Percentiles rank a stretch among this genome's conserved stretches.
phyloP scores from a whole-genome alignment of 805 yeast species.

The Alloascoidea hylecoeti region DNA sequence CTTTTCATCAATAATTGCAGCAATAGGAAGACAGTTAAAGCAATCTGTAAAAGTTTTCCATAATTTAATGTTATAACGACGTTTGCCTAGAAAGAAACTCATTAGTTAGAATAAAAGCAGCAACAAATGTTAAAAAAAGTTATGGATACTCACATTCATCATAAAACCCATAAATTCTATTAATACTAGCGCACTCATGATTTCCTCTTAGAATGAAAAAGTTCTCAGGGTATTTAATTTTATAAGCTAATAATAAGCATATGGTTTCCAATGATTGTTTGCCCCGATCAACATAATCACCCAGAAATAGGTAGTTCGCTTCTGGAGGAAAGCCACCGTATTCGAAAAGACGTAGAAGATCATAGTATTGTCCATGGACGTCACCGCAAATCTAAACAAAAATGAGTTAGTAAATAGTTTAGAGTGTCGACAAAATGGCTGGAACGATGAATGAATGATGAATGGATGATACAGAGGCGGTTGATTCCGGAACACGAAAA shows the following conservation, averaged over 20 bases:
- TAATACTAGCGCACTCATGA: slow-evolving; percentile 84
- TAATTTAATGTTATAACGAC: slow-evolving; percentile 77
- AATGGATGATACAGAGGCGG: slow-evolving; percentile 7
- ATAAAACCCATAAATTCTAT: slow-evolving; percentile 79
- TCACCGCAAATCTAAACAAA: slow-evolving; percentile 59
- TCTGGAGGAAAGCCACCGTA: slow-evolving; percentile 88
- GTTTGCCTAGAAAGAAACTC: slow-evolving; percentile 30
- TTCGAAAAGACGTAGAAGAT: slow-evolving; percentile 68
- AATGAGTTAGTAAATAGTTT: neutral
- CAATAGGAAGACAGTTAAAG: slow-evolving; percentile 80
- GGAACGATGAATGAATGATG: slow-evolving; percentile 3
- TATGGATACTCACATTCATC: slow-evolving; percentile 57
- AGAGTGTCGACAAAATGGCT: too few relatives aligned
- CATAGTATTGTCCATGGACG: slow-evolving; percentile 81
- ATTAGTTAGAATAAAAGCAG: slow-evolving; percentile 29
- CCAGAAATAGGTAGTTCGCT: slow-evolving; percentile 68
- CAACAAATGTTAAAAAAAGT: slow-evolving; percentile 32
- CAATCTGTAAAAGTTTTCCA: slow-evolving; percentile 88
- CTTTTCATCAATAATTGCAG: slow-evolving; percentile 79
- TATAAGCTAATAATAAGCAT: slow-evolving; percentile 67
- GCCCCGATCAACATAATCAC: slow-evolving; percentile 85
- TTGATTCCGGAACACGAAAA: slow-evolving; percentile 4
- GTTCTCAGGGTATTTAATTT: slow-evolving; percentile 80
- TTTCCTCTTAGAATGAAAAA: slow-evolving; percentile 79
- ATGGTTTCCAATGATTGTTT: slow-evolving; percentile 78